Conservation (phyloP, 495 filamentous ascomycete species). For the Amphirosellinia nigrospora region DNA sequence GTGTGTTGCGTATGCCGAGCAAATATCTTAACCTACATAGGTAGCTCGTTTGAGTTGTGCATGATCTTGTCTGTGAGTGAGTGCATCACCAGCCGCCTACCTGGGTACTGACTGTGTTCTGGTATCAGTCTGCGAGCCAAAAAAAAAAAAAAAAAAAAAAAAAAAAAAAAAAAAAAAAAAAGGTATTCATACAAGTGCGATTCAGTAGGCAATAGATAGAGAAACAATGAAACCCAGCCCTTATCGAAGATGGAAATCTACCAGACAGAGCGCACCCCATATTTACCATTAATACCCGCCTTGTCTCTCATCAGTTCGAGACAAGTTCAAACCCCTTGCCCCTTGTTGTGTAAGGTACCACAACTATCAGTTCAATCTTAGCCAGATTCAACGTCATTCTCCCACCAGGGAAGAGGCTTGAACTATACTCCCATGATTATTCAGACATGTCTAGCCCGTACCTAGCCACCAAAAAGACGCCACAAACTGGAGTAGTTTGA, state of each 20-base stretch:
- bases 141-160: too few species aligned
- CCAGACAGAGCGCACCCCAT: neutral
- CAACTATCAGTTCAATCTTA: neutral
- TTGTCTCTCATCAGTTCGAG: constrained; percentile 6
- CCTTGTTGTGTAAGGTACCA: constrained; percentile 2
- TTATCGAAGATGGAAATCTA: neutral
- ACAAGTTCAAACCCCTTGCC: neutral
- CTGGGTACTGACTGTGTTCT: neutral
- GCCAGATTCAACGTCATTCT: neutral
- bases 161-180: too few species aligned
- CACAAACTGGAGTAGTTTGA: neutral
- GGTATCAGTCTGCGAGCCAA: neutral
- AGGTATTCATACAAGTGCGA: neutral
- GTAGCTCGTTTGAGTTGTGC: neutral
- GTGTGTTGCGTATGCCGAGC: neutral
- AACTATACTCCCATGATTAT: too few species aligned
- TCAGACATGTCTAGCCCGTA: constrained; percentile 1
- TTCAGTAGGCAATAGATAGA: too few species aligned
- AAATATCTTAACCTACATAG: neutral
- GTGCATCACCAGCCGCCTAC: neutral
- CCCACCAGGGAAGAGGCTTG: constrained; percentile 1
- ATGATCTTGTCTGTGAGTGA: neutral
- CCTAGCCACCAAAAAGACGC: neutral
- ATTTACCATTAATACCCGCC: neutral
- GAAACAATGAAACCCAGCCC: neutral